These are phyloP conservation scores for Suillus variegatus DNA, from an alignment of 768 basidiomycete species.

Conservation along the genomic window DNA sequence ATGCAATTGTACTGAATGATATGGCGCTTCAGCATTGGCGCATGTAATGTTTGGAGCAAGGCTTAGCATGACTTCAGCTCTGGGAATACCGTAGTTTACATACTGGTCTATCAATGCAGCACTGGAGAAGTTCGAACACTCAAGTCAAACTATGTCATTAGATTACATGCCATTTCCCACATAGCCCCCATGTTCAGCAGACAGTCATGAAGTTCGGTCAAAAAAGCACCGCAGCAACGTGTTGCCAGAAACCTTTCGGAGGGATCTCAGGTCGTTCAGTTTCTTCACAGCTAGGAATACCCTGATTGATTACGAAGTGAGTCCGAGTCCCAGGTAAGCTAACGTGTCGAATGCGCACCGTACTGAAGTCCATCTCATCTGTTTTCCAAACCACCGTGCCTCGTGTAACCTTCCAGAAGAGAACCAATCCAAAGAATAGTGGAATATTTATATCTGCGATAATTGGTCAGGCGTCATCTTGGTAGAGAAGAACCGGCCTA, in stretches of 20 bases:
- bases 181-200: not conserved
- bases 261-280: slow-evolving; percentile 56
- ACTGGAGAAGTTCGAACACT: not conserved
- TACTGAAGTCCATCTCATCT: slow-evolving; percentile 70
- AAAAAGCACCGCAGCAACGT: slow-evolving; percentile 54
- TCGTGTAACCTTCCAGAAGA: slow-evolving; percentile 24
- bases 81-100: not conserved
- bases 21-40: not conserved
- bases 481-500: slow-evolving; percentile 23
- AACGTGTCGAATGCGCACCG: slow-evolving; percentile 38
- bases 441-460: slow-evolving; percentile 34
- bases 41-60: not conserved
- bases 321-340: not conserved
- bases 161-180: too few species aligned
- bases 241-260: slow-evolving; percentile 51
- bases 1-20: too few species aligned
- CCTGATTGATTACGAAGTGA: slow-evolving; percentile 34
- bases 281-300: slow-evolving; percentile 67
- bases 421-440: slow-evolving; percentile 20
- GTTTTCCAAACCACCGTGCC: slow-evolving; percentile 46
- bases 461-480: not conserved
- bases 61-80: not conserved
- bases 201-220: slow-evolving; percentile 22
- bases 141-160: not conserved
- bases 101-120: not conserved